Evolutionary conservation across 208 protist species (phyloP).

Genomic region (Wallacemonas collosoma): DNA sequence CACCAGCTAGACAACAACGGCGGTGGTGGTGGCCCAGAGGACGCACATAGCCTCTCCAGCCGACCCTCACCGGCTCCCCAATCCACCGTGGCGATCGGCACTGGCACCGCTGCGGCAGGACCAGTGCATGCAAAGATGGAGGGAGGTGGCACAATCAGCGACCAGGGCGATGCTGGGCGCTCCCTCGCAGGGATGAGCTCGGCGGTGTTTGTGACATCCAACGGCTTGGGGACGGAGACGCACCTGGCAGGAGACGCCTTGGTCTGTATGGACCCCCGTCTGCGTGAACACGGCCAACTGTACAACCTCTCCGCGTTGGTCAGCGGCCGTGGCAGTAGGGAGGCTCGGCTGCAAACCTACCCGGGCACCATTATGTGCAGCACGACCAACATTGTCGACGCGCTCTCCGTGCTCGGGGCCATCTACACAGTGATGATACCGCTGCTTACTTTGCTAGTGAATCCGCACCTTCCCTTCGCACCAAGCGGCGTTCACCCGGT

Average conservation of each 20-base stretch:
- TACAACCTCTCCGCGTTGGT: slow-evolving; percentile 81
- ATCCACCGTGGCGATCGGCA: no score
- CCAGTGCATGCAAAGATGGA: no score
- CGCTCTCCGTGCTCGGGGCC: slow-evolving; percentile 72
- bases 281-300: slow-evolving; percentile 68
- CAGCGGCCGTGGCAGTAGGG: slow-evolving; percentile 38
- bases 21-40: no score
- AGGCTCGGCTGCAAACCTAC: slow-evolving; percentile 60
- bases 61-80: no score
- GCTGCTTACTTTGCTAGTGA: slow-evolving; percentile 62
- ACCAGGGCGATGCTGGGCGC: not conserved
- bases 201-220: slow-evolving; percentile 1
- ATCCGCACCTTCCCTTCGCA: slow-evolving; percentile 70
- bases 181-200: slow-evolving; percentile 2
- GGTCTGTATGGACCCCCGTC: slow-evolving; percentile 79
- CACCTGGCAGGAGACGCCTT: slow-evolving; percentile 43
- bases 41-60: no score
- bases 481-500: slow-evolving; percentile 1
- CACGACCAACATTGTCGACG: slow-evolving; percentile 67
- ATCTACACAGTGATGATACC: slow-evolving; percentile 73
- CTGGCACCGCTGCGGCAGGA: no score
- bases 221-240: slow-evolving; percentile 23
- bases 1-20: not conserved
- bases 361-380: slow-evolving; percentile 75
- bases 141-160: not conserved